Conservation (phyloP, 2,329 filamentous ascomycete genomes). For the Apiospora hydei region DNA sequence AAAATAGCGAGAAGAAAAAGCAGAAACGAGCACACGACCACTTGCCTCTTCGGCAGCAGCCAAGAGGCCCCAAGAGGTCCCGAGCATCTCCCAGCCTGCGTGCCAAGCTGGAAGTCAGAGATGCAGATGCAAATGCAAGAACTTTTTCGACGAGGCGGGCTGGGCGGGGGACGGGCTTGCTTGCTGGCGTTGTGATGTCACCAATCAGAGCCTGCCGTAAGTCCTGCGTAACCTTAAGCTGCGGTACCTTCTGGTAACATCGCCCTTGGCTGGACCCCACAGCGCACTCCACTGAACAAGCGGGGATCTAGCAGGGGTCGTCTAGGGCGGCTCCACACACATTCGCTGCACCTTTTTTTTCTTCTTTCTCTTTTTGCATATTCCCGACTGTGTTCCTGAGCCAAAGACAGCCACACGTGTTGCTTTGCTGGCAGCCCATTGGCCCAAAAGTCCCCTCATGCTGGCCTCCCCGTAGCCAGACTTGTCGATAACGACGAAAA, state of each 20-base stretch:
- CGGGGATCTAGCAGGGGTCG: not conserved
- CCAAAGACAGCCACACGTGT: slow-evolving; percentile 27
- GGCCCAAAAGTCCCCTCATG: not conserved
- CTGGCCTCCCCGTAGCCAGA: not conserved
- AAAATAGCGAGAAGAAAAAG: not conserved
- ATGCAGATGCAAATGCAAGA: not conserved
- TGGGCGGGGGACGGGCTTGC: slow-evolving; percentile 2
- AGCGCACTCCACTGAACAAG: not conserved
- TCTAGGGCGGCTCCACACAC: not conserved
- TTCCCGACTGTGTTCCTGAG: slow-evolving; percentile 8
- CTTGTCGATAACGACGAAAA: too few relatives aligned
- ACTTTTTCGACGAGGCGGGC: slow-evolving; percentile 6
- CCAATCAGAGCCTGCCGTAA: not conserved
- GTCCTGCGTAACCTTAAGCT: not conserved
- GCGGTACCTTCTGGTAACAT: not conserved
- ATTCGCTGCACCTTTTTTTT: not conserved
- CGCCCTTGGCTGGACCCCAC: not conserved
- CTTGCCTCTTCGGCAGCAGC: slow-evolving; percentile 1
- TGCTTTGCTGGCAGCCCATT: slow-evolving; percentile 15
- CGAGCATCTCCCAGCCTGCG: not conserved
- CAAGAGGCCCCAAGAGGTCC: slow-evolving; percentile 2
- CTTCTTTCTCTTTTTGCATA: not conserved
- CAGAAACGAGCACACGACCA: slow-evolving; percentile 9
- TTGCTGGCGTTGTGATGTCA: slow-evolving; percentile 8
- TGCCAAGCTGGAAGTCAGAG: slow-evolving; percentile 11